Percentiles rank a stretch among this genome's conserved stretches.
These are phyloP conservation scores for Erysimum cheiranthoides DNA, from an alignment of 345 rosid genomes.

Conservation along the genomic window DNA sequence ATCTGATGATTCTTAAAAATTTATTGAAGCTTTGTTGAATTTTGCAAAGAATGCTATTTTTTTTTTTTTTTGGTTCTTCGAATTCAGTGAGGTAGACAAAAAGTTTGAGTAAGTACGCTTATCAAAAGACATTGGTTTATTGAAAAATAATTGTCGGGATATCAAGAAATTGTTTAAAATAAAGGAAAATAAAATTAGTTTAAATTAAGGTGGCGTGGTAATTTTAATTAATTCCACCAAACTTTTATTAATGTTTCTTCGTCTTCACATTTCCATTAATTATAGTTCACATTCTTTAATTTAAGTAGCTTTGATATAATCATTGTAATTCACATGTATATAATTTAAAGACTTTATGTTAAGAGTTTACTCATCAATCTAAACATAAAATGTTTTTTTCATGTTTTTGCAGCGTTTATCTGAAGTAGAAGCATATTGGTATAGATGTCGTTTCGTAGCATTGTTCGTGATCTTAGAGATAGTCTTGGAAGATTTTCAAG, in stretches of 20 bases:
- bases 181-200: neutral
- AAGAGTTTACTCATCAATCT: neutral
- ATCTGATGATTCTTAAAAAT: neutral
- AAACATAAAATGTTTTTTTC: neutral
- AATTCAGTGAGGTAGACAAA: neutral
- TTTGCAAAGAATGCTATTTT: neutral
- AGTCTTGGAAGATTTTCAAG: slow-evolving; percentile 84
- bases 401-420: neutral
- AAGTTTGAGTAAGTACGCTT: neutral
- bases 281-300: neutral
- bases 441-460: slow-evolving; percentile 80
- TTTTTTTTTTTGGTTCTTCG: neutral
- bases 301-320: neutral
- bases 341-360: neutral
- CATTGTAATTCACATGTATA: neutral
- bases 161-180: neutral
- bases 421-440: slow-evolving; percentile 61
- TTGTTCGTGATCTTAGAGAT: slow-evolving; percentile 82
- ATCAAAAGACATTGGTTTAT: neutral
- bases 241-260: neutral
- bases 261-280: neutral
- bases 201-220: neutral
- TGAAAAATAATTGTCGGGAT: neutral
- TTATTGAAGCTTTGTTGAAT: neutral
- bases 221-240: slow-evolving; percentile 15